Percentiles rank a stretch among this genome's conserved stretches.
phyloP scores from a whole-genome alignment of 1,284 basidiomycete genomes.

The Leccinum variabile region DNA sequence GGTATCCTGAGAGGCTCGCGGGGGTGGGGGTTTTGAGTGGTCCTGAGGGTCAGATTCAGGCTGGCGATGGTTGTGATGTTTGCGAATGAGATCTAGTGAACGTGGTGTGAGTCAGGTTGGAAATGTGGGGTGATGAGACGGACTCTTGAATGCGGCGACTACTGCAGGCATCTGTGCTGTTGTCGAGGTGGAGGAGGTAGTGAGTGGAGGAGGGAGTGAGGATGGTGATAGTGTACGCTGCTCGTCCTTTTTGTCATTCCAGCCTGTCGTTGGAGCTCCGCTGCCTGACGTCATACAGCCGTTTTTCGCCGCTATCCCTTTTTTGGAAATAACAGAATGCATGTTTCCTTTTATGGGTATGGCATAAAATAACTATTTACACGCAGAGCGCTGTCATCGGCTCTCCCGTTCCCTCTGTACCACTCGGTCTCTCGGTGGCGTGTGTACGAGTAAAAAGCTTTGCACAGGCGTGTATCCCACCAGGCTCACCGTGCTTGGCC shows the following conservation, averaged over 20 bases:
- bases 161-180: conserved; percentile 40
- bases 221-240: conserved; percentile 12
- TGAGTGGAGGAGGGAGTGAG: conserved; percentile 1
- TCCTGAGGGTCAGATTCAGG: conserved; percentile 37
- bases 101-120: conserved; percentile 23
- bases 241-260: conserved; percentile 36
- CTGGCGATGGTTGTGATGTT: conserved; percentile 57
- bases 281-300: conserved; percentile 34
- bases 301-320: conserved; percentile 8
- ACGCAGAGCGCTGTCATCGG: conserved; percentile 3
- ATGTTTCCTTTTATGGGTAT: background rate
- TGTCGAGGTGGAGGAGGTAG: conserved; percentile 9
- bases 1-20: conserved; percentile 34
- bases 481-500: conserved; percentile 56
- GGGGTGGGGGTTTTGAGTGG: conserved; percentile 30
- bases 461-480: conserved; percentile 74
- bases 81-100: conserved; percentile 77
- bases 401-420: conserved; percentile 14
- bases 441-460: conserved; percentile 63
- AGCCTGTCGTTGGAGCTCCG: conserved; percentile 34
- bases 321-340: conserved; percentile 6
- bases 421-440: conserved; percentile 55
- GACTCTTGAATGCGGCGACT: conserved; percentile 76
- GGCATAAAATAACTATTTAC: conserved; percentile 3
- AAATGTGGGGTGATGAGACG: conserved; percentile 16